phyloP scores from a whole-genome alignment of 768 basidiomycete genomes.

The Glaciozyma martinii region DNA sequence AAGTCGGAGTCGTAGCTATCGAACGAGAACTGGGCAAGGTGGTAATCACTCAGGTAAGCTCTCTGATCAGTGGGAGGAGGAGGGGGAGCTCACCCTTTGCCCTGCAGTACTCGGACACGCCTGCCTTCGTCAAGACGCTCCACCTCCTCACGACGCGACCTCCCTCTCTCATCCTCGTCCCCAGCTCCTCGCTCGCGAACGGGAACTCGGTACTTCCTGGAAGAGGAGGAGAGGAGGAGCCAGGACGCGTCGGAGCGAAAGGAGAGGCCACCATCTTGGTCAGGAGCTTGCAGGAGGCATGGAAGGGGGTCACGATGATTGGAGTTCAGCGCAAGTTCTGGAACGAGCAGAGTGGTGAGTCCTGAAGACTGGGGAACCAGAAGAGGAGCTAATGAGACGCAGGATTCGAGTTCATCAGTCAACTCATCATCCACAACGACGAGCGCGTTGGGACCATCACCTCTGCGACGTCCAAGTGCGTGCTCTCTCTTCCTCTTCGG shows the following conservation, averaged over 20 bases:
- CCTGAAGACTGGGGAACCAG: neutral
- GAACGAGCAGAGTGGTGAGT: slow-evolving; percentile 66
- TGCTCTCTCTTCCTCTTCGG: slow-evolving; percentile 47
- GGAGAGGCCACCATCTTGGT: slow-evolving; percentile 53
- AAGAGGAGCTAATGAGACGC: neutral
- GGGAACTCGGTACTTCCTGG: slow-evolving; percentile 51
- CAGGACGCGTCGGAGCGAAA: neutral
- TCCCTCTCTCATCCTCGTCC: slow-evolving; percentile 64
- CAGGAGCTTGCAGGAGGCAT: slow-evolving; percentile 63
- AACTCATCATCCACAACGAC: slow-evolving; percentile 42
- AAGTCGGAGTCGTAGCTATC: slow-evolving; percentile 81
- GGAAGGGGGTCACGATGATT: slow-evolving; percentile 58
- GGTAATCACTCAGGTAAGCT: slow-evolving; percentile 63
- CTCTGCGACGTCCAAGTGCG: slow-evolving; percentile 53
- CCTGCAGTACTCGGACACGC: slow-evolving; percentile 65
- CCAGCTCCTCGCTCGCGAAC: slow-evolving; percentile 53
- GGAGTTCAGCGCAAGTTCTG: slow-evolving; percentile 70
- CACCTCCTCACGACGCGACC: slow-evolving; percentile 73
- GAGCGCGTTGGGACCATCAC: slow-evolving; percentile 12
- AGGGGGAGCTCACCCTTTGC: neutral
- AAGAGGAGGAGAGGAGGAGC: slow-evolving; percentile 36
- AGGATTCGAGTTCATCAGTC: slow-evolving; percentile 68
- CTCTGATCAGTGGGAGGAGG: neutral
- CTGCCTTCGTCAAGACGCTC: slow-evolving; percentile 78
- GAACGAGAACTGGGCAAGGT: slow-evolving; percentile 68